Evolutionary conservation across 495 filamentous ascomycete genomes (phyloP), one percentile per base, ranked within the genome.

Genomic region (Cercophora samala): DNA sequence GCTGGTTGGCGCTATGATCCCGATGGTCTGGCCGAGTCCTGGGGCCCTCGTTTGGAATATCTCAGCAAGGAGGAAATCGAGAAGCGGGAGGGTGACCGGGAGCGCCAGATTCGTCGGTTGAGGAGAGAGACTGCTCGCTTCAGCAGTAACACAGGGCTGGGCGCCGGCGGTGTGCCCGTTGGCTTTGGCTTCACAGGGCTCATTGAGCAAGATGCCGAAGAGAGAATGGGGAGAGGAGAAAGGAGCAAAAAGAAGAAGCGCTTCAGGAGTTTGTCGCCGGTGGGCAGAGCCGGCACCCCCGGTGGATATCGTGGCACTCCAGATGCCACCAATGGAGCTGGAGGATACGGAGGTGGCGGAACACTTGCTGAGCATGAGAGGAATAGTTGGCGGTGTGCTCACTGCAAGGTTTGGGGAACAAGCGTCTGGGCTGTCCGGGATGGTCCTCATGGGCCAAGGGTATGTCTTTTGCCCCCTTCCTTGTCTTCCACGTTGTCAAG

Each of bases 61-160:
- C 80, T 99, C 15, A 91, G 88, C 3, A 96, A 97, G 73, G 95
- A 98, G 71, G 95, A 99, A 76, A 98, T 99, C 60, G 96, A 99
- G 78, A 96, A 96, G 78, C 86, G 96, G 29, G 95, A 99, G 77
- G 93, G 92, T 62, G 96, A 98, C 74, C 87, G 96, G 24, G 95
- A 98, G 75, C 80, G 95, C 29, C 93, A 98, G 79, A 90, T 97
- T 42, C 80, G 95, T 29, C 85, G 96, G 58, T 75, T 97, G 55
- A 85, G 95, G 59, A 83, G 95, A 72, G 95, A 99, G 77, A 97
- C 94, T 11, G 95, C 95, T 0, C 82, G 94, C 29, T 96, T 98
- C 72, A 94, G 91, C 51, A 93, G 89, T 56, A 93, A 88, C 53
- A 85, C 91, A 0, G 90, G 91, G 60, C 91, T 92, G 87, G 37